Evolutionary conservation across 345 rosid genomes (phyloP).

Genomic region (Lenwebbia sp.): DNA sequence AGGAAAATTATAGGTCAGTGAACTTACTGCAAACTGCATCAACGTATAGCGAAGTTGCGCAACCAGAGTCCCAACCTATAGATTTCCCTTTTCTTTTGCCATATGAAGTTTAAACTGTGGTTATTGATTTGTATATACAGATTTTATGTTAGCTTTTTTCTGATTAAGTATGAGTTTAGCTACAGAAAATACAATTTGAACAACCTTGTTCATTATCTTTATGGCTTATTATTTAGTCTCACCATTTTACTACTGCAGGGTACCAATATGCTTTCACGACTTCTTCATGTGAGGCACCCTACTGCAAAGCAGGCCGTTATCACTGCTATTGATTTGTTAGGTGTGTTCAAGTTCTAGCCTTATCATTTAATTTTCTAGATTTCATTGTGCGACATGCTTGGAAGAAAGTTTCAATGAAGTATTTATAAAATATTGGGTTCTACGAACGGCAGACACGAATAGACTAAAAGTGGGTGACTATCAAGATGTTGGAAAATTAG

Average conservation of each 20-base stretch:
- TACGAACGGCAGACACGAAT: neutral
- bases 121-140: neutral
- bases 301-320: conserved; percentile 97
- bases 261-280: conserved; percentile 95
- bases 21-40: neutral
- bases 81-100: neutral
- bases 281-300: conserved; percentile 87
- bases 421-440: neutral
- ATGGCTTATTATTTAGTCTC: neutral
- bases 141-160: neutral
- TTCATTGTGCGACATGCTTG: neutral
- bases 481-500: neutral
- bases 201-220: neutral
- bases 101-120: neutral
- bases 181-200: neutral
- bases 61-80: neutral
- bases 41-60: neutral
- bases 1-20: neutral
- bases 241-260: conserved; percentile 46
- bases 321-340: conserved; percentile 92
- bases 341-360: conserved; percentile 14
- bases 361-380: neutral
- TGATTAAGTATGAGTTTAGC: neutral
- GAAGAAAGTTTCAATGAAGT: neutral
- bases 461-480: neutral